Base-by-base conservation (phyloP, 345 rosid genomes). In the Moricandia moricandioides region DNA sequence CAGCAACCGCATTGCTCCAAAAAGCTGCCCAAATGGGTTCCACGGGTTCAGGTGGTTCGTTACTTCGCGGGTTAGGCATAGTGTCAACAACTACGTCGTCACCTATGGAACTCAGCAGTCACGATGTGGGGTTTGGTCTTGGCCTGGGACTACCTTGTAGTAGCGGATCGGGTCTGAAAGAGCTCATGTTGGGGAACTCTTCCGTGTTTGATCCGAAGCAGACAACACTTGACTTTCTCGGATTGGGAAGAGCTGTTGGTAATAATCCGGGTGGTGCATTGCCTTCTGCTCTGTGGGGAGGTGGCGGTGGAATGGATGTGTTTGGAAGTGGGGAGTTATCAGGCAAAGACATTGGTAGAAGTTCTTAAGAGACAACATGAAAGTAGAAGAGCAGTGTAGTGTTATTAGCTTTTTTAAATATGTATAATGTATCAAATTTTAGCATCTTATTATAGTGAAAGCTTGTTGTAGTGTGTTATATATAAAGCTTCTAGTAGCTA, bases 11-110 rank as follows among this genome's bases (percentile, higher is more conserved):
- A 8, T 82, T 95, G 49, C 87, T 94, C 39, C 97, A 94, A 67
- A 94, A 91, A 82, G 98, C 97, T 60, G 96, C 97, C 7, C 95
- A 94, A 76, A 90, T 95, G 95, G 99, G 97, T 11, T 89, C 93
- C 14, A 80, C 92, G 6, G 92, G 92, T 0, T 85, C 90, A 29
- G 88, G 84, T 67, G 87, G 88, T 27, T 90, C 97, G 5, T 81
- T 95, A 52, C 96, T 95, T 35, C 90, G 92, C 1, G 97, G 99
- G 3, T 75, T 95, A 8, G 97, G 97, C 64, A 83, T 92, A 3
- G 86, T 88, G 62, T 77, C 97, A 7, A 82, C 88, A 1, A 79
- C 87, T 49, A 77, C 89, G 4, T 72, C 89, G 4, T 72, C 96
- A 1, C 72, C 96, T 45, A 68, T 87, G 34, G 97, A 94, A 55